phyloP scores from a whole-genome alignment of 2,329 filamentous ascomycete genomes.

The Bimuria novae-zelandiae region DNA sequence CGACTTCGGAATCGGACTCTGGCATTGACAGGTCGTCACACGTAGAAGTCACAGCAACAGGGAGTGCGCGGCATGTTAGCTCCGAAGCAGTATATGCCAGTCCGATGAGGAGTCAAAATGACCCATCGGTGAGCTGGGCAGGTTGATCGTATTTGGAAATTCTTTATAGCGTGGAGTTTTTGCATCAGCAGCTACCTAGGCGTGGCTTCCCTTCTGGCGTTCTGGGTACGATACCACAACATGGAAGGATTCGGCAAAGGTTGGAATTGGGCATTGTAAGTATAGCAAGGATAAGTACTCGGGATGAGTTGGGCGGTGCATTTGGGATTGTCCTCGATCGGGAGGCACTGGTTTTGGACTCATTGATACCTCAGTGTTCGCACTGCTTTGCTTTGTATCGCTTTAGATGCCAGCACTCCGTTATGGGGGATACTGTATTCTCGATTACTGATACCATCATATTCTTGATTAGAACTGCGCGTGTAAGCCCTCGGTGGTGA shows the following conservation, averaged over 20 bases:
- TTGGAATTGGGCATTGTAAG: background rate
- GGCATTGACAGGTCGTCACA: no score
- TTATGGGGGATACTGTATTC: background rate
- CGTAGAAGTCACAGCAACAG: no score
- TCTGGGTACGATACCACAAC: background rate
- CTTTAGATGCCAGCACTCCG: background rate
- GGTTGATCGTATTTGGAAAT: background rate
- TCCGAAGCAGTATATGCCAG: background rate
- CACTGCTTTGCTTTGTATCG: constrained; percentile 3
- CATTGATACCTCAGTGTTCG: constrained; percentile 1
- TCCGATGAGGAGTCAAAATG: background rate
- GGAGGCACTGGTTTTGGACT: background rate
- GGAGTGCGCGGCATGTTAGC: no score
- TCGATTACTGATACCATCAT: background rate
- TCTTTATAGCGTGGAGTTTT: background rate
- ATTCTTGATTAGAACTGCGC: background rate
- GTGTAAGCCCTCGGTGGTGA: background rate
- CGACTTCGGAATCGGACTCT: background rate
- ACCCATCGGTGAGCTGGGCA: constrained; percentile 1
- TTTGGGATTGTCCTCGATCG: background rate
- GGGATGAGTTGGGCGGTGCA: background rate
- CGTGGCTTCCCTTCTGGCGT: background rate
- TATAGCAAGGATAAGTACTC: background rate
- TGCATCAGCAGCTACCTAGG: background rate
- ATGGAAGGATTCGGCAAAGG: background rate